Conservation (phyloP, 208 protist species). For the Crithidia fasciculata region DNA sequence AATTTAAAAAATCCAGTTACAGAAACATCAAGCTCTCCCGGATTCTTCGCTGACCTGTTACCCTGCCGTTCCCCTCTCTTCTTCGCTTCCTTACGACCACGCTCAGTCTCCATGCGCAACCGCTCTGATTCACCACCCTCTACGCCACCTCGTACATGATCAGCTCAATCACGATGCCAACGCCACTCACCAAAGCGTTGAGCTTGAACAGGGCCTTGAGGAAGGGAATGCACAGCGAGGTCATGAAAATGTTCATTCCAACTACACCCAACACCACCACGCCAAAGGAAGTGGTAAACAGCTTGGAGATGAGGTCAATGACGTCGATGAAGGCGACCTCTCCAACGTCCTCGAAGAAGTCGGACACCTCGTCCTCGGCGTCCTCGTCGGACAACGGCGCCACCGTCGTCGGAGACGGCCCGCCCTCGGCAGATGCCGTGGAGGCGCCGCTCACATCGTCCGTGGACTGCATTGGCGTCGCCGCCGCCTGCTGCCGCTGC, state of each 20-base stretch:
- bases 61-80: not conserved
- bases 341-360: slow-evolving; percentile 26
- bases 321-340: slow-evolving; percentile 63
- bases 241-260: slow-evolving; percentile 75
- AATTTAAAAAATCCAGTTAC: too few species aligned
- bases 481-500: slow-evolving; percentile 6
- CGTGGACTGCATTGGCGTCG: not conserved
- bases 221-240: slow-evolving; percentile 77
- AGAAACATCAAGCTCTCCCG: too few species aligned
- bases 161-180: slow-evolving; percentile 83
- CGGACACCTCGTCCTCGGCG: slow-evolving; percentile 8
- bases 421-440: slow-evolving; percentile 3
- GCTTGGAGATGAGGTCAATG: slow-evolving; percentile 70
- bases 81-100: not conserved
- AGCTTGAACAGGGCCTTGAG: slow-evolving; percentile 81
- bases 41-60: too few species aligned
- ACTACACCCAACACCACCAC: slow-evolving; percentile 71
- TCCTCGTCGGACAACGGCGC: slow-evolving; percentile 9
- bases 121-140: not conserved
- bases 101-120: not conserved
- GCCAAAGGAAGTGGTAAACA: slow-evolving; percentile 86
- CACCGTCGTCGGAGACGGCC: not conserved
- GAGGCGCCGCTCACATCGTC: not conserved
- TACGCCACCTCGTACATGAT: slow-evolving; percentile 83
- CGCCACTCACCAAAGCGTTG: slow-evolving; percentile 80